Evolutionary conservation across 805 yeast genomes (phyloP), one percentile per base, ranked within the genome.

Genomic region (Metschnikowia baotianmanensis): DNA sequence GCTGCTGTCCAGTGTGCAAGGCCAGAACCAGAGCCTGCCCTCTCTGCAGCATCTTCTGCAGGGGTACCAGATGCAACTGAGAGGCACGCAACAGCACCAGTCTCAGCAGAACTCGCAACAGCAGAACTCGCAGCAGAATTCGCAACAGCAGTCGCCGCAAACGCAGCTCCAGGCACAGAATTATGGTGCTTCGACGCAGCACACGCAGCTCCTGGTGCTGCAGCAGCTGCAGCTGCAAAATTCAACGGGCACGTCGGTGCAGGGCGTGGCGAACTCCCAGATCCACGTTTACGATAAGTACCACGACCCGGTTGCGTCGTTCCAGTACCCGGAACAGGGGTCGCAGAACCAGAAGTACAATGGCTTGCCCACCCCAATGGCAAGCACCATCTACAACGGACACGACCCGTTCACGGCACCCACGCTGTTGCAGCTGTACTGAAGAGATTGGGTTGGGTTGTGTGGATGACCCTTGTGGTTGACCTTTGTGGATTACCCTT

Each of bases 361-460:
- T 7, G 32, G 38, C 6, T 42, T 37, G 35, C 40, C 45, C 5
- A 22, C 35, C 10, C 45, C 41, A 10, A 18, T 37, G 35, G 19
- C 34, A 6, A 36, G 19, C 34, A 32, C 12, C 9, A 22, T 28
- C 17, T 36, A 36, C 22, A 36, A 22, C 17, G 40, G 40, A n/a
- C 40, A 31, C 21, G 45, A 41, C 20, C 10, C 34, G 22, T 41
- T 24, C 31, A 11, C 43, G 11, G 37, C 39, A 21, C 47, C 43
- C 4, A 19, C 43, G 19, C 47, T 45, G 45, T 40, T 41, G 45
- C 43, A 38, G 29, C 48, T 42, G 43, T 39, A 40, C 39, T 38
- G 34, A 40, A 7, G 31, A 12, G 8, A 4, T 13, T n/a, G 34
- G n/a, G 28, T 25, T 6, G 11, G 28, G 28, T 15, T 10, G 28